Evolutionary conservation across 164 flowering plant species (phyloP), one percentile per base, ranked within the genome.

Genomic region (Santalum album): DNA sequence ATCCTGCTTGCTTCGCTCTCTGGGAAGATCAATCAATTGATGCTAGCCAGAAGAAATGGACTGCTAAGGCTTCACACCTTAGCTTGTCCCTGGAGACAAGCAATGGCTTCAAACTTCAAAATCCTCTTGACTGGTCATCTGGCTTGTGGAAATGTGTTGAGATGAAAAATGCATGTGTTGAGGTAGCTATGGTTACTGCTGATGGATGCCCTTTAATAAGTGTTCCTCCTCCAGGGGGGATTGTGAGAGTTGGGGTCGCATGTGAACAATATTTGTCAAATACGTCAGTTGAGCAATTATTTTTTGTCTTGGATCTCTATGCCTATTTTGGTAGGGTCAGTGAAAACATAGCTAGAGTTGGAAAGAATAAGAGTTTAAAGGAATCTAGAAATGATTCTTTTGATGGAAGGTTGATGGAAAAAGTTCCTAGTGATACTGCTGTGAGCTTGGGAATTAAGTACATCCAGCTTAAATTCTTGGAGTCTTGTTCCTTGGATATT

Each of bases 11-110:
- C 69, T 92, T 84, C 67, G 75, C 76, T 76, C 78, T 92, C 21
- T 92, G 98, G 98, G 76, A 83, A 51, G 83, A 47, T 67, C 98
- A 92, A 70, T 96, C 98, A 12, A 59, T 87, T 62, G 98, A 92
- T 76, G 85, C 96, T 53, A 84, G 96, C 74, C 87, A 75, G 71
- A 80, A 72, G 66, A 92, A 89, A 70, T 79, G 82, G 84, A 69
- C 71, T 11, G 60, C 79, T 65, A 78, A 66, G 64, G 87, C 84
- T 53, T 80, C 96, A 40, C 68, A 64, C 42, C 53, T 92, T 45
- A 74, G 75, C 69, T 68, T 92, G 63, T 89, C 90, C 52, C 72
- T 92, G 48, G 90, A 92, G 71, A 76, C 84, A 49, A 43, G 62
- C 51, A 49, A 38, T 51, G 54, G 59, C 51, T 52, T 56, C 29